Conservation (phyloP, 495 filamentous ascomycete species). For the Copromyces sp. region DNA sequence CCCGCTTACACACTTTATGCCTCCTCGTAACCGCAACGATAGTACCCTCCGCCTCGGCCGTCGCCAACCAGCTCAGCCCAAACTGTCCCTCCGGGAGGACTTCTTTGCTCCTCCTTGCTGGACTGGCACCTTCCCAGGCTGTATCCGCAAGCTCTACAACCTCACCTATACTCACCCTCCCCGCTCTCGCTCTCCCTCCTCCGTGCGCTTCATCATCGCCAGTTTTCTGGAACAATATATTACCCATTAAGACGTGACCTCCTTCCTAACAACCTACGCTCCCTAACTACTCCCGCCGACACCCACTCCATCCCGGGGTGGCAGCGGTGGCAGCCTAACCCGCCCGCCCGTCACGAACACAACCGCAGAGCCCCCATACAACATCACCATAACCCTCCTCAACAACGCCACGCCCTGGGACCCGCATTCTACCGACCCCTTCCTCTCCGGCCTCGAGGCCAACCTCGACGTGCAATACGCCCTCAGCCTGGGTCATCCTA, state of each 20-base stretch:
- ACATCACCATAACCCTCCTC: constrained; percentile 53
- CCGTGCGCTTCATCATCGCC: constrained; percentile 48
- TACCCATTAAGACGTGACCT: constrained; percentile 44
- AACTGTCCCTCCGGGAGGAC: not conserved
- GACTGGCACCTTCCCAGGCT: constrained; percentile 23
- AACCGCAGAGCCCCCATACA: constrained; percentile 24
- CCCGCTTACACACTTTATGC: constrained; percentile 34
- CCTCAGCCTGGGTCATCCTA: constrained; percentile 47
- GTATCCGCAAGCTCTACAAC: constrained; percentile 32
- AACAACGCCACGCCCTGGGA: constrained; percentile 47
- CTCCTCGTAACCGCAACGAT: constrained; percentile 12
- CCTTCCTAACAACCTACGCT: constrained; percentile 42
- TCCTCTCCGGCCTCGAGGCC: constrained; percentile 46
- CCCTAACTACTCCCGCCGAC: constrained; percentile 30
- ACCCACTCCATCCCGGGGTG: constrained; percentile 2
- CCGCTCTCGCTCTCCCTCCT: constrained; percentile 6
- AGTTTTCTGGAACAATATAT: constrained; percentile 62
- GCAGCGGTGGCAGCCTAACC: not conserved
- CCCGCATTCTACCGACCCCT: constrained; percentile 5
- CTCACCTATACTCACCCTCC: constrained; percentile 22
- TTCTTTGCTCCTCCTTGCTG: constrained; percentile 15
- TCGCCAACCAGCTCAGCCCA: not conserved
- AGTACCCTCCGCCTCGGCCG: not conserved
- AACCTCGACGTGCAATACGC: constrained; percentile 67
- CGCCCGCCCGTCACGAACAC: not conserved